These are phyloP conservation scores for Serendipita indica DNA, from an alignment of 768 basidiomycete species.

Conservation along the genomic window DNA sequence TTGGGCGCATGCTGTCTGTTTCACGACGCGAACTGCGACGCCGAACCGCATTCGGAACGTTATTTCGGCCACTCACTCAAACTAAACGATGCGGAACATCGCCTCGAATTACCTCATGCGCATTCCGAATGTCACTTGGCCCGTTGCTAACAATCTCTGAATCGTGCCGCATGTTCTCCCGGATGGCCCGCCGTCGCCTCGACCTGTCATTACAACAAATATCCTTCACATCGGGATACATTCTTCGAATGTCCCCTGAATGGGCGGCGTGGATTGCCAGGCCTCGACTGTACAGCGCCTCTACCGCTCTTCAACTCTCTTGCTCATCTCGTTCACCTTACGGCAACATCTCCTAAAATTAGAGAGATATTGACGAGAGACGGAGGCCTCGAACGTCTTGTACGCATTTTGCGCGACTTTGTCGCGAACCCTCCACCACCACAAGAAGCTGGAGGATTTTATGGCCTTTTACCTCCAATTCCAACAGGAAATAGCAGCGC, in stretches of 20 bases:
- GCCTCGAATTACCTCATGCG: too few relatives aligned
- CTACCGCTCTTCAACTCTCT: slow-evolving; percentile 82
- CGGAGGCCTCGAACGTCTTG: slow-evolving; percentile 90
- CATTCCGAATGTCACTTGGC: too few relatives aligned
- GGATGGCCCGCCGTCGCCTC: neutral
- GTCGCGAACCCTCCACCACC: slow-evolving; percentile 71
- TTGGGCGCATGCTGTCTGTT: too few relatives aligned
- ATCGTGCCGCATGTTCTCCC: neutral
- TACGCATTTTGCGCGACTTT: slow-evolving; percentile 80
- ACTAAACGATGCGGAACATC: too few relatives aligned
- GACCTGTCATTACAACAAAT: too few relatives aligned
- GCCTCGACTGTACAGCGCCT: slow-evolving; percentile 40
- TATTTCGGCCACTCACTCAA: too few relatives aligned
- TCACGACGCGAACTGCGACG: too few relatives aligned
- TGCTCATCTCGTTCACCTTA: slow-evolving; percentile 90
- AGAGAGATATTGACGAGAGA: slow-evolving; percentile 98
- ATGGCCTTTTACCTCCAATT: slow-evolving; percentile 55
- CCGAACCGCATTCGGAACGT: too few relatives aligned
- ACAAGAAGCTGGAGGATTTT: slow-evolving; percentile 59
- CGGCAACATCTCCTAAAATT: slow-evolving; percentile 92
- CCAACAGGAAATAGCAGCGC: slow-evolving; percentile 10
- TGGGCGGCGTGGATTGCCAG: slow-evolving; percentile 17
- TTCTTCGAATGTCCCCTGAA: neutral
- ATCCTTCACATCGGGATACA: too few relatives aligned
- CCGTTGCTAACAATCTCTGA: too few relatives aligned